These are phyloP conservation scores for Mitragyna speciosa DNA, from an alignment of 257 asterid genomes.

Conservation along the genomic window DNA sequence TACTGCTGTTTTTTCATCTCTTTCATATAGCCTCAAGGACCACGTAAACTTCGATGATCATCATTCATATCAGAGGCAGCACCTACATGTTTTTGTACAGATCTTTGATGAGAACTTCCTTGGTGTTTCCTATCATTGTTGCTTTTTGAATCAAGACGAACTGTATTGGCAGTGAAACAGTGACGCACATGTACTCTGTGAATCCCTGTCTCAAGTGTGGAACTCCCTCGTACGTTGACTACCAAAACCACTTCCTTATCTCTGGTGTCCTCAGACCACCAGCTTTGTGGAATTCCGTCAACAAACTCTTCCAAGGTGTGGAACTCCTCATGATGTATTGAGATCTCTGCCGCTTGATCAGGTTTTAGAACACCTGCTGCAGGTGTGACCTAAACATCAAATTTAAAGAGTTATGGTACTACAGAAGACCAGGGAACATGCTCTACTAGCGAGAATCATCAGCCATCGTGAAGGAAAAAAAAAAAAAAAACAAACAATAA, in stretches of 20 bases:
- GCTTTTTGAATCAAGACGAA: conserved; percentile 33
- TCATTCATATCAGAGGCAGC: conserved; percentile 20
- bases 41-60: conserved; percentile 19
- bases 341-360: conserved; percentile 53
- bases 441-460: not conserved
- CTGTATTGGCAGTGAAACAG: conserved; percentile 33
- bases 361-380: conserved; percentile 66
- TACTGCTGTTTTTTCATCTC: not conserved
- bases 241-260: conserved; percentile 65
- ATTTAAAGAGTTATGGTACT: not conserved
- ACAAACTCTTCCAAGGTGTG: conserved; percentile 55
- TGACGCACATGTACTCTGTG: conserved; percentile 52
- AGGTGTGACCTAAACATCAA: conserved; percentile 61
- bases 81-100: conserved; percentile 20
- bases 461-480: not conserved
- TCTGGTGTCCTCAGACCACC: conserved; percentile 81
- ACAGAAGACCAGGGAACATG: not conserved
- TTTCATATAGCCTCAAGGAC: conserved; percentile 16
- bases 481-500: not conserved
- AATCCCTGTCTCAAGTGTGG: conserved; percentile 44
- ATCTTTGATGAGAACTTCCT: conserved; percentile 36
- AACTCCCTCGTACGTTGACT: conserved; percentile 53
- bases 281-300: conserved; percentile 67
- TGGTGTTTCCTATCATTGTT: conserved; percentile 40
- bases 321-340: conserved; percentile 63